Evolutionary conservation across 1,284 basidiomycete genomes (phyloP).

Genomic region (Ustilago hordei): DNA sequence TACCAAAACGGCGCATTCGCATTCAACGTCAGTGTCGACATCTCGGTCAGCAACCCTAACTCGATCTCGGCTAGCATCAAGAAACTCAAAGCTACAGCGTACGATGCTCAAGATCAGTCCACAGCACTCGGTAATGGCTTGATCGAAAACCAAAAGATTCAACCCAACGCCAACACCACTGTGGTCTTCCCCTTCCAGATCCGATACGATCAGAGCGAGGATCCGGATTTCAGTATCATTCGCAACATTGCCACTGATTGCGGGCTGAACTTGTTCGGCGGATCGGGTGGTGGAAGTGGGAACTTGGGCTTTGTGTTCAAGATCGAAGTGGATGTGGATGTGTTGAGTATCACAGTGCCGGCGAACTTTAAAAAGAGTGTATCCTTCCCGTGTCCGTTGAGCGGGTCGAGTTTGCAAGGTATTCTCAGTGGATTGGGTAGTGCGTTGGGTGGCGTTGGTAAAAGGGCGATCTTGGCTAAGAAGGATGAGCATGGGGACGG

Average conservation of each 20-base stretch:
- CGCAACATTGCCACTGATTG: conserved; percentile 79
- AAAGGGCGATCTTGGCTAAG: conserved; percentile 10
- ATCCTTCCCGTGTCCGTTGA: conserved; percentile 52
- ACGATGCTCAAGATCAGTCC: conserved; percentile 46
- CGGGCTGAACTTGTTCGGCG: conserved; percentile 70
- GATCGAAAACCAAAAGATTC: conserved; percentile 75
- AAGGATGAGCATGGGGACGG: neutral
- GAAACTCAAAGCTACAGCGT: conserved; percentile 56
- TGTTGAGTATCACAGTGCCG: conserved; percentile 53
- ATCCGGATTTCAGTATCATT: conserved; percentile 77
- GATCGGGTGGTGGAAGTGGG: conserved; percentile 61
- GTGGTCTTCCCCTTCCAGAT: conserved; percentile 85
- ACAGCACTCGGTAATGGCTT: conserved; percentile 57
- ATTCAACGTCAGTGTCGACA: conserved; percentile 61
- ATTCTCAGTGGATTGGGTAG: conserved; percentile 25
- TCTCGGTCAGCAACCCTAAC: conserved; percentile 66
- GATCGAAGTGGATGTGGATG: conserved; percentile 50
- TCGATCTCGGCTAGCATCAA: conserved; percentile 62
- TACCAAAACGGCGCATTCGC: conserved; percentile 50
- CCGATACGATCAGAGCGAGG: conserved; percentile 76
- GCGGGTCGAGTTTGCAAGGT: conserved; percentile 23
- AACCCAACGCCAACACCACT: conserved; percentile 77
- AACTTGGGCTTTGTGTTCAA: conserved; percentile 52
- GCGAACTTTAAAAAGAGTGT: conserved; percentile 44
- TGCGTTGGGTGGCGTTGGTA: conserved; percentile 7